Percentiles rank a stretch among this genome's conserved stretches.
Conservation (phyloP, 257 asterid genomes). For the Nicotiana noctiflora region DNA sequence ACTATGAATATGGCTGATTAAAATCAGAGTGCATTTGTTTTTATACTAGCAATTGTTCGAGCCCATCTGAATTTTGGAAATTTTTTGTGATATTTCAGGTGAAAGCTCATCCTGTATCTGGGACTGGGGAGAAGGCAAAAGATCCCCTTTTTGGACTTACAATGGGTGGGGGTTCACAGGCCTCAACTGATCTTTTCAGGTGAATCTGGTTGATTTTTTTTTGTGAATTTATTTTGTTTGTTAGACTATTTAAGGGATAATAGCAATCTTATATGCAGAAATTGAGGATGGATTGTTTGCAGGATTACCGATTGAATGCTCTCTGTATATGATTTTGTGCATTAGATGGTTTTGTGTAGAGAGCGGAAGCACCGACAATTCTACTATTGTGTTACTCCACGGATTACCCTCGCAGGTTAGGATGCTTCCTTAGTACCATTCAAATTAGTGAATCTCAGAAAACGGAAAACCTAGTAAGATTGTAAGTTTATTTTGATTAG, state of each 20-base stretch:
- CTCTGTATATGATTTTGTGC: constrained; percentile 51
- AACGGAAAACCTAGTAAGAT: too few species aligned
- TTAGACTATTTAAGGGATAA: constrained; percentile 13
- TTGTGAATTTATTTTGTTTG: neutral
- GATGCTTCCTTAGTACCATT: neutral
- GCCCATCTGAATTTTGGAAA: neutral
- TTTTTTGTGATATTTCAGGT: constrained; percentile 29
- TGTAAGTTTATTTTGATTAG: neutral
- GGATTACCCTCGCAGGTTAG: constrained; percentile 89
- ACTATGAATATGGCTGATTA: neutral
- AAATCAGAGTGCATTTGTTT: neutral
- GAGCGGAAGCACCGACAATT: constrained; percentile 53
- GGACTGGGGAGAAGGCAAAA: constrained; percentile 84
- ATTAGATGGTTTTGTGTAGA: constrained; percentile 93
- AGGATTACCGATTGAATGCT: constrained; percentile 67
- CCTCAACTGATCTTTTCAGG: constrained; percentile 80
- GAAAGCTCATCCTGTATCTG: constrained; percentile 75
- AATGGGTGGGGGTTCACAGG: constrained; percentile 76
- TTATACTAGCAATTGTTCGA: neutral
- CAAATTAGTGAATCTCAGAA: neutral
- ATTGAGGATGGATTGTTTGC: constrained; percentile 70
- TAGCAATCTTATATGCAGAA: constrained; percentile 30
- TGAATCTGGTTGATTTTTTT: constrained; percentile 10
- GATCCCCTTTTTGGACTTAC: constrained; percentile 81
- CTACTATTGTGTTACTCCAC: constrained; percentile 62